A percentile compares a stretch with the other conserved stretches of the same genome.
These are phyloP conservation scores for Sporothrix schenckii DNA, from an alignment of 2,329 filamentous ascomycete species.

Conservation along the genomic window DNA sequence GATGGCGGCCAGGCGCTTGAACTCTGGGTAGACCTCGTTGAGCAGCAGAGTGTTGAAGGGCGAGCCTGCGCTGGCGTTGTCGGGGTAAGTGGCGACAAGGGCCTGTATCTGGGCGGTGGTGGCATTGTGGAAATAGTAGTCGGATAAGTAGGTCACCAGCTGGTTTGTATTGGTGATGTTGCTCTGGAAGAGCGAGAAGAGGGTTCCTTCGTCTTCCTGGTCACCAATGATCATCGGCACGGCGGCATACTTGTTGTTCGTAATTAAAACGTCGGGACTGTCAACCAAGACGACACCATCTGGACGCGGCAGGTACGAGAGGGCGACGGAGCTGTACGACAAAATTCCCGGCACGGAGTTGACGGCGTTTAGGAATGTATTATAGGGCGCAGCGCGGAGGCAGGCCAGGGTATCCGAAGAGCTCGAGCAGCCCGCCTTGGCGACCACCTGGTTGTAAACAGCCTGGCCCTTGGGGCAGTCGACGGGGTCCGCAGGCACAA, in stretches of 20 bases:
- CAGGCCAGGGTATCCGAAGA: slow-evolving; percentile 64
- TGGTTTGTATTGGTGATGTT: slow-evolving; percentile 66
- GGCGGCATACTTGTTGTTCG: slow-evolving; percentile 53
- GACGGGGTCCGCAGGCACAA: slow-evolving; percentile 64
- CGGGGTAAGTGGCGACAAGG: slow-evolving; percentile 65
- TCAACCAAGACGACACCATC: slow-evolving; percentile 65
- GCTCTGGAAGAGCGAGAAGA: slow-evolving; percentile 70
- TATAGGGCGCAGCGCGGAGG: slow-evolving; percentile 63
- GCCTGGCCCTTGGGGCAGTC: slow-evolving; percentile 67
- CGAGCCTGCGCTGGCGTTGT: slow-evolving; percentile 61
- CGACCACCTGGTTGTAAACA: slow-evolving; percentile 65
- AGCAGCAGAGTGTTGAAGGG: slow-evolving; percentile 70
- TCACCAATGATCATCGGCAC: slow-evolving; percentile 65
- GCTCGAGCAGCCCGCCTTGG: slow-evolving; percentile 62
- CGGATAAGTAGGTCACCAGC: slow-evolving; percentile 63
- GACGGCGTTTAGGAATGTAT: slow-evolving; percentile 64
- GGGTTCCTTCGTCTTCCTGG: slow-evolving; percentile 78
- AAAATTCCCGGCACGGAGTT: slow-evolving; percentile 72
- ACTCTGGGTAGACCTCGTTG: slow-evolving; percentile 76
- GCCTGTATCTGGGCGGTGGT: slow-evolving; percentile 53
- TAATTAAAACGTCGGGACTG: slow-evolving; percentile 63
- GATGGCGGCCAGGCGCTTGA: slow-evolving; percentile 75
- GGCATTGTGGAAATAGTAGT: slow-evolving; percentile 63
- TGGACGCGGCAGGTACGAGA: slow-evolving; percentile 75
- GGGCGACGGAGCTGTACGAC: slow-evolving; percentile 67